Base-by-base conservation (phyloP, 768 basidiomycete species). In the Boletus coccyginus region DNA sequence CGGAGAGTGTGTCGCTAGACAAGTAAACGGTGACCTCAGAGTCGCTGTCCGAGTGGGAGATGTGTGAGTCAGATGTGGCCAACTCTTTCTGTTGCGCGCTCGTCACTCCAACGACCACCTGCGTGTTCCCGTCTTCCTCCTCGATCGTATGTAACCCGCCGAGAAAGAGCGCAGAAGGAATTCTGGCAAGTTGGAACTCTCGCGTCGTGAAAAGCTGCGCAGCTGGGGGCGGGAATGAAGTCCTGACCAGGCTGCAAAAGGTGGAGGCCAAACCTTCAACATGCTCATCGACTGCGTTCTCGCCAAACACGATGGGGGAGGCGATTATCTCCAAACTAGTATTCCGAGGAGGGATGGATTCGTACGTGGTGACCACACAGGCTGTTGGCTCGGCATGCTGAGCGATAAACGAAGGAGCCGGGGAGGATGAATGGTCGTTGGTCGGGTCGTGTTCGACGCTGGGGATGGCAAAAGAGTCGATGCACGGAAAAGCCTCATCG, bases 1-100 rank as follows among this genome's bases (percentile, higher is more conserved):
- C 50, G 13, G 46, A 57, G 39, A 53, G 50, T 3, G 56, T 33
- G 46, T 57, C 54, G 14, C 35, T 41, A 41, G 63, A 58, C 6
- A 56, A 52, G 53, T 46, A 60, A 29, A 46, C 16, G 4, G 46
- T 55, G 42, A 44, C 10, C 35, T 17, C 47, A n/a, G 60, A 52
- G 19, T 35, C n/a, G 12, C 40, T 50, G 44, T 35, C 52, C 24
- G 46, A 55, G 19, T 3, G 14, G 33, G 54, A 55, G 35, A 33
- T 27, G 19, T 12, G 50, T 17, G 50, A 48, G 27, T 32, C 19
- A 40, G 49, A 47, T 13, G 17, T 17, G 6, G 44, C 9, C 45
- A 24, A 21, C 11, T 27, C 52, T 47, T 41, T 27, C 53, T 36
- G 55, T 11, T 42, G 48, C n/a, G 13, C 16, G 36, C 53, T 29